phyloP scores from a whole-genome alignment of 345 rosid species.

The Lumnitzera racemosa region DNA sequence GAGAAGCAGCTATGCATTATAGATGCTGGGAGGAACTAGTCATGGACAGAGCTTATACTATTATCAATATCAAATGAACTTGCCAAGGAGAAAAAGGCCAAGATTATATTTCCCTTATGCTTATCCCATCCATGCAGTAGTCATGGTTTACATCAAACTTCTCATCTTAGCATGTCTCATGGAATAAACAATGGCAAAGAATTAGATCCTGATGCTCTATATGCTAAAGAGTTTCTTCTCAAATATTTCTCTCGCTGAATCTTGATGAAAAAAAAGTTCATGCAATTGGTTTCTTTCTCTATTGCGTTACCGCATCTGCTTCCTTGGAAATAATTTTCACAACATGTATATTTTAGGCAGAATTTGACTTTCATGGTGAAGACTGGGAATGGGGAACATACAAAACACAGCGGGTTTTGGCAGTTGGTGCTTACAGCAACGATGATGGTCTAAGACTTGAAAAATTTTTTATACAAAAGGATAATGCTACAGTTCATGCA shows the following conservation, averaged over 20 bases:
- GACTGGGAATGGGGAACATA: conserved; percentile 99
- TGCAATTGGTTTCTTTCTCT: neutral
- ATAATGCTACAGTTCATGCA: conserved; percentile 93
- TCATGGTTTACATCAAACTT: no score
- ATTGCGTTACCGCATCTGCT: no score
- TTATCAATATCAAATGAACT: no score
- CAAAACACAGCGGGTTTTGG: conserved; percentile 81
- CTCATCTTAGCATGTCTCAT: no score
- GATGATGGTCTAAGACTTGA: conserved; percentile 92
- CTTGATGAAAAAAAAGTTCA: neutral
- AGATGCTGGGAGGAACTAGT: neutral
- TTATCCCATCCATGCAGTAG: no score
- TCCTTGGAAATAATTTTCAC: neutral
- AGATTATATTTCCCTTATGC: no score
- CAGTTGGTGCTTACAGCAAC: conserved; percentile 89
- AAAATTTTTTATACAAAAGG: conserved; percentile 86
- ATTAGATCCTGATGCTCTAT: conserved; percentile 2
- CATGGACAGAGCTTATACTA: no score
- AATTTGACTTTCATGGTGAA: conserved; percentile 94
- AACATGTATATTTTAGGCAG: conserved; percentile 53
- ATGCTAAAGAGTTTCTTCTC: neutral
- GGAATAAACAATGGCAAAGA: neutral
- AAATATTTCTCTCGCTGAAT: neutral
- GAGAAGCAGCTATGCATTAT: neutral
- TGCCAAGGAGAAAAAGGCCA: no score